A percentile compares a stretch with the other conserved stretches of the same genome.
phyloP scores from a whole-genome alignment of 129 eudicot genomes.

The Mikania micrantha region DNA sequence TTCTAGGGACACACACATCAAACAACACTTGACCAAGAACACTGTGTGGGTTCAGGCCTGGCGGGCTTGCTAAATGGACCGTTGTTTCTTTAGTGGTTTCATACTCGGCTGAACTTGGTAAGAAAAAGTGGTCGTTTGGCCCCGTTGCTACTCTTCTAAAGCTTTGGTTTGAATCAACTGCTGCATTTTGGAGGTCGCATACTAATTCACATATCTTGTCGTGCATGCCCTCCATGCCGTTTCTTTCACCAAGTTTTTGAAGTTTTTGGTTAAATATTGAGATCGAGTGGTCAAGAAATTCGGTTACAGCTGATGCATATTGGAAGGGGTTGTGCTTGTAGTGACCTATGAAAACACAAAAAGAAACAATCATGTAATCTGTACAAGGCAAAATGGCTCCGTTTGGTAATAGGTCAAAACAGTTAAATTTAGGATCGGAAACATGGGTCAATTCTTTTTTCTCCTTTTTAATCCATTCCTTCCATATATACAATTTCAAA shows the following conservation, averaged over 20 bases:
- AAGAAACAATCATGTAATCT: neutral
- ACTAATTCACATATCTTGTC: constrained; percentile 54
- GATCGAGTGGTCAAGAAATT: constrained; percentile 49
- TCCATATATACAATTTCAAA: neutral
- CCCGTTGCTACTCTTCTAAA: constrained; percentile 67
- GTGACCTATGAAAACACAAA: neutral
- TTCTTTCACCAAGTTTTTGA: constrained; percentile 39
- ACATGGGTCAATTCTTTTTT: neutral
- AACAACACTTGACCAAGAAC: constrained; percentile 7
- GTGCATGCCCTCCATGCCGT: constrained; percentile 49
- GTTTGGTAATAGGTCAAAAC: neutral
- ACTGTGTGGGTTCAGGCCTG: constrained; percentile 8
- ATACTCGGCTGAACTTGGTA: constrained; percentile 54
- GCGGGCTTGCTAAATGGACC: constrained; percentile 3
- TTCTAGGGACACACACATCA: constrained; percentile 69
- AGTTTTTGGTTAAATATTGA: constrained; percentile 50
- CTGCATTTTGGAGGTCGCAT: constrained; percentile 86
- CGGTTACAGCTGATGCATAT: constrained; percentile 54
- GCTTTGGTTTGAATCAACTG: constrained; percentile 74
- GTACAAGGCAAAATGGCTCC: neutral
- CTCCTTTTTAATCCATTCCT: neutral
- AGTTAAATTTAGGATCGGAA: neutral
- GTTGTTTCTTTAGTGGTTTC: constrained; percentile 27
- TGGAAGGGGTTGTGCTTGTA: constrained; percentile 35
- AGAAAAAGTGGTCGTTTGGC: constrained; percentile 66